Base-by-base conservation (phyloP, 2,329 filamentous ascomycete genomes). In the Aureobasidium sp. region DNA sequence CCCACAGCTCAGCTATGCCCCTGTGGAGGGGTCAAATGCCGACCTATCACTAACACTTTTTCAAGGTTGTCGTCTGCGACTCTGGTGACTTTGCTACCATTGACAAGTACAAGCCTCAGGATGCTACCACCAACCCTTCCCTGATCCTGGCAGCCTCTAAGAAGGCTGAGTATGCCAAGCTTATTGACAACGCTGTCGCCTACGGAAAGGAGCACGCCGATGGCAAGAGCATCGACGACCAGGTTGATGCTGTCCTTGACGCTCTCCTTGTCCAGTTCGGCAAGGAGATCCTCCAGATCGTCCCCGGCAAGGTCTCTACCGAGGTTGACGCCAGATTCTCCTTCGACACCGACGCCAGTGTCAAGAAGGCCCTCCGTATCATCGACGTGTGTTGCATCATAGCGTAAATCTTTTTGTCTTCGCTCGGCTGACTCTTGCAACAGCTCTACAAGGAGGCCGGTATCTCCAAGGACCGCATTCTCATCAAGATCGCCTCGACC, bases 71-170 rank as follows among this genome's bases (percentile, higher is more conserved):
- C 74, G 94, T 97, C 78, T 93, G 89, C 78, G 94, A 97, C 82
- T 96, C 93, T 78, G 94, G 92, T 87, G 88, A 81, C 74, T 77
- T 78, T 68, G 76, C 80, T 86, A 92, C 92, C 78, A 99, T 99
- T 78, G 92, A 84, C 83, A 97, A 97, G 84, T 99, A 99, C 87
- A 96, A 96, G 87, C 94, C 94, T 68, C 92, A 99, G 84, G 94
- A 99, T 90, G 94, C 94, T 74, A 99, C 94, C 77, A 99, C 94
- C 82, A 99, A 99, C 87, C 94, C 94, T 64, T 97, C 94, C 66
- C 85, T 99, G 76, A 97, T 99, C 79, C 89, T 99, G 75, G 93
- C 92, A 69, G 94, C 94, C 67, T 92, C 94, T 75, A 97, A 99
- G 85, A 97, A 97, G 86, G 75, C 90, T 76, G 92, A 97, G 79